Base-by-base conservation (phyloP, 106 monocot species). In the Gastrodia elata region DNA sequence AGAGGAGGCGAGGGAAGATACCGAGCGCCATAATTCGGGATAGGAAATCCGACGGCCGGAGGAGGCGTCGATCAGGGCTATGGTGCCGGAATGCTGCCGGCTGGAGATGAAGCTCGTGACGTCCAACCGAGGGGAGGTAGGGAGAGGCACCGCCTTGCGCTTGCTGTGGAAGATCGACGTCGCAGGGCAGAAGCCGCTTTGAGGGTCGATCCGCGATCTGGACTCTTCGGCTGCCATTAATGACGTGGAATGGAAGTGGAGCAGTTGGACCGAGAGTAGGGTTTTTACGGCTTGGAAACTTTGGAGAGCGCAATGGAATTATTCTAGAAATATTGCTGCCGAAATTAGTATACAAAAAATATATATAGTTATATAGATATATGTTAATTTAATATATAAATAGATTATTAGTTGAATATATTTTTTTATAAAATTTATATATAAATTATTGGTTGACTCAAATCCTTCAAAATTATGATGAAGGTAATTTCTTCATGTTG, bases 61-160 rank as follows among this genome's bases (percentile, higher is more conserved):
- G 65, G 92, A 46, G 73, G 96, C 96, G 83, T 96, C 91, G 82
- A 96, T 73, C 59, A 96, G 81, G 67, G 96, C 96, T 39, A 79
- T 72, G 46, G 65, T 71, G 75, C 86, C 84, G 75, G 86, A 79
- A 80, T 89, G 85, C 39, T 71, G 83, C 59, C 74, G 83, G 46
- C 89, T 79, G 70, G 80, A 77, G 79, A 96, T 76, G 96, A 92
- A 90, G 49, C 83, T 77, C 73, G 85, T 77, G 76, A 90, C 89
- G 79, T 77, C 77, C 73, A 92, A 82, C 75, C 73, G 10, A 6
- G 76, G 55, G 26, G 64, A 58, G 68, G 85, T 11, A 14, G 96
- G 87, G 71, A 92, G 85, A 27, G 80, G 38, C 37, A 92, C 65
- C 38, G 89, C 65, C 2, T 22, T 67, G 77, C 96, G 96, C 76